phyloP scores from a whole-genome alignment of 1,139 yeast genomes.

The Kluyveromyces sp. region DNA sequence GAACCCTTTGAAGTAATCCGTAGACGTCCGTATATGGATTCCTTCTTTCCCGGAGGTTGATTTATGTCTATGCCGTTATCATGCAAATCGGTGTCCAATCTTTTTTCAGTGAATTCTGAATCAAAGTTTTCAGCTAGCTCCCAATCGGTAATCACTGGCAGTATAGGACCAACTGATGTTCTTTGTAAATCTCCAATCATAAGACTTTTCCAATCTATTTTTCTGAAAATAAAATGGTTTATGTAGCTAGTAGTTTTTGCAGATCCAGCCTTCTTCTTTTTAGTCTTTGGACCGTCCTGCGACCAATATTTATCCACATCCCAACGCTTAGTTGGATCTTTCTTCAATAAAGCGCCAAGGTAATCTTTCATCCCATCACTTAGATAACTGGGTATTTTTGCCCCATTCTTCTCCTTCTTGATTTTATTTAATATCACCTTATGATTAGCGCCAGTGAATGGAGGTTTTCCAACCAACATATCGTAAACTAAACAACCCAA shows the following conservation, averaged over 20 bases:
- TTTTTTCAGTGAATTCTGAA: slow-evolving; percentile 77
- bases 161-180: slow-evolving; percentile 63
- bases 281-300: slow-evolving; percentile 38
- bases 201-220: slow-evolving; percentile 67
- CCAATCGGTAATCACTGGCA: slow-evolving; percentile 80
- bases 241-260: slow-evolving; percentile 27
- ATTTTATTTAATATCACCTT: slow-evolving; percentile 78
- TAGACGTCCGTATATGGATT: slow-evolving; percentile 3
- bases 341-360: slow-evolving; percentile 61
- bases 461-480: slow-evolving; percentile 85
- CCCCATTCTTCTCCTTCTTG: slow-evolving; percentile 50
- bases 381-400: slow-evolving; percentile 73
- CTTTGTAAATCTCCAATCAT: slow-evolving; percentile 37
- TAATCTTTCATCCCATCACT: slow-evolving; percentile 82
- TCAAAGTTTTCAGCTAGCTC: slow-evolving; percentile 89
- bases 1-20: slow-evolving; percentile 33
- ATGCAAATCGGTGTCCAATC: slow-evolving; percentile 23
- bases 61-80: slow-evolving; percentile 5
- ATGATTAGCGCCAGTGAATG: slow-evolving; percentile 85
- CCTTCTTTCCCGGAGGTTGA: slow-evolving; percentile 9
- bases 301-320: slow-evolving; percentile 47
- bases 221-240: slow-evolving; percentile 68
- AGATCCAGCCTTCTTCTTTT: slow-evolving; percentile 26
- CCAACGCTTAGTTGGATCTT: slow-evolving; percentile 67
- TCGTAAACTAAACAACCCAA: slow-evolving; percentile 86